These are phyloP conservation scores for Diutina mesorugosa DNA, from an alignment of 1,139 yeast species.

Conservation along the genomic window DNA sequence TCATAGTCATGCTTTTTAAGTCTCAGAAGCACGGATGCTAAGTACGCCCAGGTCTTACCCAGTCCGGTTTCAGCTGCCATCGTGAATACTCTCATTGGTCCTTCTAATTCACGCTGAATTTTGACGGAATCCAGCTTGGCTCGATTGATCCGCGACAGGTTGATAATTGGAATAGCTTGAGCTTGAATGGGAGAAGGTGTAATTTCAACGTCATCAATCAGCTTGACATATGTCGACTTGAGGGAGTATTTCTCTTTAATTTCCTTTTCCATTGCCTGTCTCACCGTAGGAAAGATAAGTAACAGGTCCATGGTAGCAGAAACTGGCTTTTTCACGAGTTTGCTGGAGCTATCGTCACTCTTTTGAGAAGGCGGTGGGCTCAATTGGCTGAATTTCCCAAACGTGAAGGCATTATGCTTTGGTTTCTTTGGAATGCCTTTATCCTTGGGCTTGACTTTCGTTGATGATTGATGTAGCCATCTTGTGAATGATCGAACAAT, in stretches of 20 bases:
- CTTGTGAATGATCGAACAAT: background rate
- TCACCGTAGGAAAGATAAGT: slow-evolving; percentile 52
- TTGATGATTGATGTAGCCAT: background rate
- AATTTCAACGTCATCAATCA: slow-evolving; percentile 18
- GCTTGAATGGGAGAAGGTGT: slow-evolving; percentile 33
- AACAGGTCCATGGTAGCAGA: slow-evolving; percentile 53
- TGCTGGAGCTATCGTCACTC: background rate
- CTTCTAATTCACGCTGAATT: slow-evolving; percentile 12
- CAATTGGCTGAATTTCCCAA: background rate
- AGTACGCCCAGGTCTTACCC: slow-evolving; percentile 89
- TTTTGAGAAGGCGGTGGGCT: background rate
- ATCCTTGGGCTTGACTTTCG: background rate
- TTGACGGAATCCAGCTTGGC: slow-evolving; percentile 7
- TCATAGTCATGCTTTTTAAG: slow-evolving; percentile 42
- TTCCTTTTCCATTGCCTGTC: slow-evolving; percentile 50
- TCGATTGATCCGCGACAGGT: slow-evolving; percentile 16
- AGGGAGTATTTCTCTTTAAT: slow-evolving; percentile 36
- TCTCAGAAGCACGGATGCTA: slow-evolving; percentile 61
- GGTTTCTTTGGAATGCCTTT: background rate
- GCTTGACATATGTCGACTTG: slow-evolving; percentile 20
- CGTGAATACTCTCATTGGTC: slow-evolving; percentile 36
- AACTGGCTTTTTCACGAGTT: background rate
- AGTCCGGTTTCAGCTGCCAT: slow-evolving; percentile 95
- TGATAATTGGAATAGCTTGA: slow-evolving; percentile 32
- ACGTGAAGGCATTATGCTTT: background rate